A percentile compares a stretch with the other conserved stretches of the same genome.
These are phyloP conservation scores for Cantharellus cinnabarinus DNA, from an alignment of 768 basidiomycete species.

Conservation along the genomic window DNA sequence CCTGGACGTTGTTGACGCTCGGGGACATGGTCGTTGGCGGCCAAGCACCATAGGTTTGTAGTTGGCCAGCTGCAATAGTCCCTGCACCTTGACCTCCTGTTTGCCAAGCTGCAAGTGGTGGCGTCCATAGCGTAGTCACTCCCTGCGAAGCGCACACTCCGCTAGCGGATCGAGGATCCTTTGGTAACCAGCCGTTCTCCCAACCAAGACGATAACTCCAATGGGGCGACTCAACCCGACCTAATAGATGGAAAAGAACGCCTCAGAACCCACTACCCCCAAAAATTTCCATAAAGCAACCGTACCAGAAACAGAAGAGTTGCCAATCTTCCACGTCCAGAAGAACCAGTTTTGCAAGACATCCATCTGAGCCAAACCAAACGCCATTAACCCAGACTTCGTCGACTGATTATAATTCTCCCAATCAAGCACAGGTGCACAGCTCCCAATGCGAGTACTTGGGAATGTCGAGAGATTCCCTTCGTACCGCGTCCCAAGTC, in stretches of 20 bases:
- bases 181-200: conserved; percentile 56
- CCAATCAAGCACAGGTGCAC: conserved; percentile 28
- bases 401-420: conserved; percentile 30
- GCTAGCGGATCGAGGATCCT: conserved; percentile 42
- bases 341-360: conserved; percentile 48
- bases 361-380: conserved; percentile 41
- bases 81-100: conserved; percentile 43
- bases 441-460: conserved; percentile 16
- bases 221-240: conserved; percentile 24
- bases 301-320: conserved; percentile 27
- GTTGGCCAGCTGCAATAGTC: conserved; percentile 24
- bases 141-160: conserved; percentile 33
- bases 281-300: neutral
- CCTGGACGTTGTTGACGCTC: conserved; percentile 18
- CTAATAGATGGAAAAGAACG: neutral
- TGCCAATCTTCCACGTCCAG: conserved; percentile 70
- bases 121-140: conserved; percentile 24
- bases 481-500: conserved; percentile 22
- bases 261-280: too few species aligned
- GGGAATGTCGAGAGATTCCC: conserved; percentile 18
- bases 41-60: conserved; percentile 27
- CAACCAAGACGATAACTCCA: conserved; percentile 59
- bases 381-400: conserved; percentile 32
- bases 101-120: conserved; percentile 36
- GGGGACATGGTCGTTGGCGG: conserved; percentile 32